Evolutionary conservation across 352 stramenopile genomes (phyloP), one percentile per base, ranked within the genome.

Genomic region (Phytophthora pinifolia): DNA sequence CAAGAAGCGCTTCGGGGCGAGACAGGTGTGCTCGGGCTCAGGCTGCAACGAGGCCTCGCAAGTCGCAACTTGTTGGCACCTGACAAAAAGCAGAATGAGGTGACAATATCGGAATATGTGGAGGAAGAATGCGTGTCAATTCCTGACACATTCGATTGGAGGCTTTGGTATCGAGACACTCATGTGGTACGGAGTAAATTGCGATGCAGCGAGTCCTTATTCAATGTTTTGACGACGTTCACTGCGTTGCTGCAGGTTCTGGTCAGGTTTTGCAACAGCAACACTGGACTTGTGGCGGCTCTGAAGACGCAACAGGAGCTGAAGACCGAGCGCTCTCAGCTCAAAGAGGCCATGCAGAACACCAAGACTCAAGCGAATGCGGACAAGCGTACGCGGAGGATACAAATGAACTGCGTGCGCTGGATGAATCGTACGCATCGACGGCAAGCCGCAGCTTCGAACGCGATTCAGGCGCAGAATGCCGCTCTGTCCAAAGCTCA

Each of bases 371-470:
- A 67, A 9, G 54, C 59, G 25, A 60, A 87, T 31, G 70, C 48
- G n/a, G 71, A 87, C 29, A 89, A 87, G 47, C 41, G 70, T 8
- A 58, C 65, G 37, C 72, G 79, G 3, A 62, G 71, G 33, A 51
- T 78, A 45, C 75, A 87, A 38, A 85, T 89, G 79, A 80, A 83
- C 50, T 88, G 79, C 34, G 60, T 88, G 12, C 67, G 65, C 3
- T 88, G 73, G 72, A 78, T 89, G 59, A 89, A 89, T 41, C 70
- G 79, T 22, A 81, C 79, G 18, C 67, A 70, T 2, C 63, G 79
- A 34, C 68, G 79, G 25, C 71, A 69, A 32, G 53, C 68, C 4
- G 77, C 76, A 3, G 43, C 41, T 17, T 56, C 48, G 0, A 74
- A 79, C 14, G 72, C 65, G 8, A 53, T 64, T 3, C 68, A 65